Percentiles rank a stretch among this genome's conserved stretches.
These are phyloP conservation scores for Xylaria sp. DNA, from an alignment of 2,329 filamentous ascomycete species.

Conservation along the genomic window DNA sequence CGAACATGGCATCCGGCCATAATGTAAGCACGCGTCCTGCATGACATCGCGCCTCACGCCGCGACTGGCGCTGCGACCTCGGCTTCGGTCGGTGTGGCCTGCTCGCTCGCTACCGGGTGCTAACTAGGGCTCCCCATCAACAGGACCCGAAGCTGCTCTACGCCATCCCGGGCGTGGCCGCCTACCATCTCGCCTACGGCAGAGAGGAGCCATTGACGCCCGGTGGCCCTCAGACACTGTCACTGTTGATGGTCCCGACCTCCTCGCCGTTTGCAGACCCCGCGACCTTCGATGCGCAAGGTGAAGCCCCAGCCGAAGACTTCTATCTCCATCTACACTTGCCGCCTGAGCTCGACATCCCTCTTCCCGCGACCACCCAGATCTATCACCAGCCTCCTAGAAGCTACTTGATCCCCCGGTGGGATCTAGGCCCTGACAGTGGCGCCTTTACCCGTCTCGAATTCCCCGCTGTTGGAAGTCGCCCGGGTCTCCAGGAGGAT, in stretches of 20 bases:
- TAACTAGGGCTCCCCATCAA: constrained; percentile 19
- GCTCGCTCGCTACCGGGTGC: not conserved
- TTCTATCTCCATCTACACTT: constrained; percentile 97
- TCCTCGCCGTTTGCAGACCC: constrained; percentile 70
- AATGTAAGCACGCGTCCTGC: constrained; percentile 44
- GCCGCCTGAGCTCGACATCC: constrained; percentile 90
- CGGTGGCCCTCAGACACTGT: constrained; percentile 87
- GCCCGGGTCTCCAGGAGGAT: constrained; percentile 83
- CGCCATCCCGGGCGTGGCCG: constrained; percentile 82
- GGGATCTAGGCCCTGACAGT: constrained; percentile 87
- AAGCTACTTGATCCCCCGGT: constrained; percentile 93
- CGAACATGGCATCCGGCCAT: constrained; percentile 53
- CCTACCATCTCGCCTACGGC: constrained; percentile 90
- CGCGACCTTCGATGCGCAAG: constrained; percentile 57
- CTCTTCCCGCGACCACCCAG: constrained; percentile 92
- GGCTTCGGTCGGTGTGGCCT: constrained; percentile 2
- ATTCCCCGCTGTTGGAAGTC: constrained; percentile 76
- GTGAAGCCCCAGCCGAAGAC: constrained; percentile 74
- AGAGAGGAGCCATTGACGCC: constrained; percentile 82
- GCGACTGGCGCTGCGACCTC: not conserved
- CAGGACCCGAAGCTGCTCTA: constrained; percentile 71
- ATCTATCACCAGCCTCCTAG: constrained; percentile 94
- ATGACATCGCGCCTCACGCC: not conserved
- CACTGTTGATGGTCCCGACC: constrained; percentile 94
- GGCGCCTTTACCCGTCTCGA: constrained; percentile 93